phyloP scores from a whole-genome alignment of 139 green algal species.

The Pycnococcus provasolii region DNA sequence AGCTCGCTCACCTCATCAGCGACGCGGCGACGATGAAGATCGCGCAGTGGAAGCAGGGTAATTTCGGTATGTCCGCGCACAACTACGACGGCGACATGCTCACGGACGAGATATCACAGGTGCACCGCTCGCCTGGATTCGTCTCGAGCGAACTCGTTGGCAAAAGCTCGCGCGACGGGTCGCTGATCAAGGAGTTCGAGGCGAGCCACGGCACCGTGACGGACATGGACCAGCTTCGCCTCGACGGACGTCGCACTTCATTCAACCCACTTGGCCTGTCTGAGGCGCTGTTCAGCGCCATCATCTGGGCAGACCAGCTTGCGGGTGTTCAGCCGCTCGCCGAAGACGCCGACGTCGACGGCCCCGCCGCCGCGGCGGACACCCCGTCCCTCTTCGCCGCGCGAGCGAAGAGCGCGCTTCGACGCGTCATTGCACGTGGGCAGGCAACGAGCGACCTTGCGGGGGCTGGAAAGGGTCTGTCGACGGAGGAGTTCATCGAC shows the following conservation, averaged over 20 bases:
- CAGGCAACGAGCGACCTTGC: conserved; percentile 24
- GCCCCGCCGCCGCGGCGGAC: background rate
- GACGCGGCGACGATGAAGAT: conserved; percentile 34
- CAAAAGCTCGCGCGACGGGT: conserved; percentile 12
- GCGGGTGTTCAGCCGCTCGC: background rate
- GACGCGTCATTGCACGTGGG: conserved; percentile 19
- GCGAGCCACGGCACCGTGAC: conserved; percentile 30
- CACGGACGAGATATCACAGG: conserved; percentile 28
- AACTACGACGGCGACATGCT: conserved; percentile 36
- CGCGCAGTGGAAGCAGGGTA: conserved; percentile 21
- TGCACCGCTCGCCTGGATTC: conserved; percentile 30
- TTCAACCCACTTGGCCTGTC: conserved; percentile 32
- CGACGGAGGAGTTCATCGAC: conserved; percentile 33
- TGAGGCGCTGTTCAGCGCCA: conserved; percentile 29
- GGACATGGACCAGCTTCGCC: conserved; percentile 23
- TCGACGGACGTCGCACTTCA: conserved; percentile 19
- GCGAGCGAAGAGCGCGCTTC: background rate
- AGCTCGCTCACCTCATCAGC: conserved; percentile 27
- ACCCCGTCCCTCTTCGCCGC: background rate
- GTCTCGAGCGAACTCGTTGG: conserved; percentile 29
- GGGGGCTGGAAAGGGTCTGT: conserved; percentile 17
- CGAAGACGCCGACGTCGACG: background rate
- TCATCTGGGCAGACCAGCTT: conserved; percentile 19
- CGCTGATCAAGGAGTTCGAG: conserved; percentile 34
- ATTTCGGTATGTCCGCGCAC: conserved; percentile 33